phyloP scores from a whole-genome alignment of 371 early-diverging fungal species.

The Rhizopus sp. region DNA sequence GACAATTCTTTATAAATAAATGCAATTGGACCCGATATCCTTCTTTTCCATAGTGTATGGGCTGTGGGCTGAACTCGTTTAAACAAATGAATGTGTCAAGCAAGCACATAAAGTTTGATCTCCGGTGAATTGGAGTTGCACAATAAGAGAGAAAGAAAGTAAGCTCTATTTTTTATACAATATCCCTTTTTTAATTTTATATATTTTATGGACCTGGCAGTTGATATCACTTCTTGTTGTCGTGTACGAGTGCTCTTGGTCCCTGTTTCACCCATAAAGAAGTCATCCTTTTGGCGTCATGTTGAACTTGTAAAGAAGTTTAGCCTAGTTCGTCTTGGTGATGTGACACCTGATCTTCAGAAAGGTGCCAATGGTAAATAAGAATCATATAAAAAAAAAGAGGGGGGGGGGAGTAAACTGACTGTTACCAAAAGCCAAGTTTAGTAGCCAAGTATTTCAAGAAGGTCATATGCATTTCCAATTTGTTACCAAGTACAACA shows the following conservation, averaged over 20 bases:
- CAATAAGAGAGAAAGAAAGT: too few species aligned
- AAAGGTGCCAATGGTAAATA: constrained; percentile 52
- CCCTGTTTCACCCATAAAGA: constrained; percentile 75
- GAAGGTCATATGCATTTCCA: constrained; percentile 81
- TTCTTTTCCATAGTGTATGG: too few species aligned
- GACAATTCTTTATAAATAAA: too few species aligned
- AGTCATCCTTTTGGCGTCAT: constrained; percentile 69
- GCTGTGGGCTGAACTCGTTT: too few species aligned
- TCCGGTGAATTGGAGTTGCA: too few species aligned
- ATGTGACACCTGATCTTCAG: constrained; percentile 64
- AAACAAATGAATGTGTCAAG: neutral
- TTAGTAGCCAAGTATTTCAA: constrained; percentile 45
- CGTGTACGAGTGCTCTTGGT: constrained; percentile 74
- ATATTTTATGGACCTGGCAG: constrained; percentile 44
- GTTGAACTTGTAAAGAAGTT: constrained; percentile 68
- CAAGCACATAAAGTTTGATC: too few species aligned
- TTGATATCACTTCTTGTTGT: constrained; percentile 63
- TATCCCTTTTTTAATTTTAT: constrained; percentile 2
- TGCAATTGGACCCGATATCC: too few species aligned
- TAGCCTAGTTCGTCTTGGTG: constrained; percentile 55
- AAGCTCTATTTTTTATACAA: neutral
- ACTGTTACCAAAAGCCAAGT: constrained; percentile 16
- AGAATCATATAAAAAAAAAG: neutral
- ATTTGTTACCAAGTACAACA: constrained; percentile 68
- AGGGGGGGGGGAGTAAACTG: neutral